These are phyloP conservation scores for Cucumis melo DNA, from an alignment of 306 rosid genomes.

Conservation along the genomic window DNA sequence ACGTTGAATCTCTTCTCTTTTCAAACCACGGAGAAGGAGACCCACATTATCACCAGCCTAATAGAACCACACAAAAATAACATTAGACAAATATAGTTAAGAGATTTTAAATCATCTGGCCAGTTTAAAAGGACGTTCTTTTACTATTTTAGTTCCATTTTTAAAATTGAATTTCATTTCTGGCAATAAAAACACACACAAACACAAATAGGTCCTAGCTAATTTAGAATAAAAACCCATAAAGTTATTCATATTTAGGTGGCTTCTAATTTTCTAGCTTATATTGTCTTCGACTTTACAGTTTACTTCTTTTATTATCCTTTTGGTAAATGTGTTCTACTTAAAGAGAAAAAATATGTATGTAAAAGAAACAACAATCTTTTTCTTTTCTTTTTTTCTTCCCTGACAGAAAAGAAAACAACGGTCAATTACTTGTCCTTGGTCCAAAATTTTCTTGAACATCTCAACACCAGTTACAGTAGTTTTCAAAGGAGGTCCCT, in stretches of 20 bases:
- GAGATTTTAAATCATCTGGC: background rate
- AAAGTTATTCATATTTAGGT: background rate
- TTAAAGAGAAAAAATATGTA: background rate
- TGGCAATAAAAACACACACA: too few species aligned
- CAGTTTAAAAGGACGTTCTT: background rate
- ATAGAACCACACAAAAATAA: background rate
- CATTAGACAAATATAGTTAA: background rate
- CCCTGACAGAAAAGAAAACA: background rate
- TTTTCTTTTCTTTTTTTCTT: too few species aligned
- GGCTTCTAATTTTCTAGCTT: background rate
- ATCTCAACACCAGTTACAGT: slow-evolving; percentile 98
- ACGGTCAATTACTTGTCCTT: slow-evolving; percentile 65
- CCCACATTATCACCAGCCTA: slow-evolving; percentile 99
- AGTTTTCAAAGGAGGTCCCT: slow-evolving; percentile 77
- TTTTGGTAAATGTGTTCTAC: background rate
- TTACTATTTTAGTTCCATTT: slow-evolving; percentile 8
- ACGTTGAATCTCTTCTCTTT: slow-evolving; percentile 89
- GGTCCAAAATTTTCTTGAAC: slow-evolving; percentile 97
- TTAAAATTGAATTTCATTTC: slow-evolving; percentile 6
- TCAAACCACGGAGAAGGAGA: slow-evolving; percentile 96
- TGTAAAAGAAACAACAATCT: background rate
- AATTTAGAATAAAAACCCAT: background rate
- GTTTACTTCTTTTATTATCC: background rate
- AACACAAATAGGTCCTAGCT: background rate
- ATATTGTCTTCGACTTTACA: background rate